A percentile compares a stretch with the other conserved stretches of the same genome.
Conservation (phyloP, 768 basidiomycete species). For the Tephrocybe sp. region DNA sequence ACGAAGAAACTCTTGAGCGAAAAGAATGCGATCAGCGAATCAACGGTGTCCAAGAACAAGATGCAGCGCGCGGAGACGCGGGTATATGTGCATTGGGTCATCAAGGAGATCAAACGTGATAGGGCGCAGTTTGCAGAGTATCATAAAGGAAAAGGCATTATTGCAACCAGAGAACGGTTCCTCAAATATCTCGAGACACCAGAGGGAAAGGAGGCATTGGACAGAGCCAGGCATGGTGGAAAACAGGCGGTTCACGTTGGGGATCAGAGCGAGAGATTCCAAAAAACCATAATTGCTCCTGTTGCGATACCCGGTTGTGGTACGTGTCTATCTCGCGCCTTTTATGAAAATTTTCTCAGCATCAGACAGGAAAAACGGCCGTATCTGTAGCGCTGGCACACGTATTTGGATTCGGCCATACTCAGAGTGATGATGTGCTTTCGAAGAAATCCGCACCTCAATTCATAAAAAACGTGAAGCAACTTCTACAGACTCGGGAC, state of each 20-base stretch:
- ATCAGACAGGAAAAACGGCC: slow-evolving; percentile 76
- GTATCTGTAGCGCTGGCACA: slow-evolving; percentile 74
- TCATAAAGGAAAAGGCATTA: slow-evolving; percentile 77
- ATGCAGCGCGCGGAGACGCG: slow-evolving; percentile 75
- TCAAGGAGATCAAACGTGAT: slow-evolving; percentile 65
- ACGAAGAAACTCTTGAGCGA: slow-evolving; percentile 69
- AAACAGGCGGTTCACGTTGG: slow-evolving; percentile 30
- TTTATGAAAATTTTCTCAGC: slow-evolving; percentile 13
- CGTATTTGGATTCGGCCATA: slow-evolving; percentile 87
- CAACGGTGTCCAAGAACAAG: slow-evolving; percentile 57
- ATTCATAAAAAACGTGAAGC: slow-evolving; percentile 72
- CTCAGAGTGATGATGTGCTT: slow-evolving; percentile 88
- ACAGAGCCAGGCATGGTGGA: slow-evolving; percentile 27
- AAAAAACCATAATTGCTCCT: slow-evolving; percentile 84
- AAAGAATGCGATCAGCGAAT: slow-evolving; percentile 23
- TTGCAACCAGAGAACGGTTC: slow-evolving; percentile 77
- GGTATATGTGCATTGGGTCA: slow-evolving; percentile 82
- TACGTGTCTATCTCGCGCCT: slow-evolving; percentile 35
- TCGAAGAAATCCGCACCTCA: slow-evolving; percentile 67
- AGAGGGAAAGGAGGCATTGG: slow-evolving; percentile 37
- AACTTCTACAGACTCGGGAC: slow-evolving; percentile 57
- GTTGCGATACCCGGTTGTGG: slow-evolving; percentile 93
- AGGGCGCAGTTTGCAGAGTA: slow-evolving; percentile 59
- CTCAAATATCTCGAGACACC: slow-evolving; percentile 59
- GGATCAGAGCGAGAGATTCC: slow-evolving; percentile 31